These are phyloP conservation scores for Vicia faba DNA, from an alignment of 306 rosid species.

Conservation along the genomic window DNA sequence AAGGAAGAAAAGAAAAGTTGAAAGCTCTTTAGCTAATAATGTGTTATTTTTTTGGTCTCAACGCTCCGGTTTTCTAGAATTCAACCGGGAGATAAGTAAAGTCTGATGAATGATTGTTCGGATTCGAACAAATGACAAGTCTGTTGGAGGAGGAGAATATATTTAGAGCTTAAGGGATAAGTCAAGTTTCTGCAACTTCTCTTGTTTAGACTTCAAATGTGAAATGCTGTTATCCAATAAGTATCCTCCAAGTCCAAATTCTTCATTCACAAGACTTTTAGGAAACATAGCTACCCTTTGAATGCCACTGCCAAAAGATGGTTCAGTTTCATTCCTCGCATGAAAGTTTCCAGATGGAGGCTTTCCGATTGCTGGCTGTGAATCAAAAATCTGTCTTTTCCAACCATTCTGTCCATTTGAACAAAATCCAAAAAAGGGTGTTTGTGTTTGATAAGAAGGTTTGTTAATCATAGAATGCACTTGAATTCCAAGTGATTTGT, in stretches of 20 bases:
- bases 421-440: constrained; percentile 41
- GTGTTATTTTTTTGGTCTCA: background rate
- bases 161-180: constrained; percentile 85
- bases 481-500: constrained; percentile 82
- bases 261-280: constrained; percentile 35
- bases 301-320: constrained; percentile 44
- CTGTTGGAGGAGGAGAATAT: background rate
- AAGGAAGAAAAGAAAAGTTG: constrained; percentile 17
- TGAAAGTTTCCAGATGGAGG: constrained; percentile 37
- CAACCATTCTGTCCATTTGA: constrained; percentile 51
- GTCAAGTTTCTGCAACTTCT: constrained; percentile 82
- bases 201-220: constrained; percentile 49
- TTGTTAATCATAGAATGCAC: constrained; percentile 79
- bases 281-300: constrained; percentile 57
- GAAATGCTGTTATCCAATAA: constrained; percentile 38
- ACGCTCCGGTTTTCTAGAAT: background rate
- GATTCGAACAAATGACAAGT: background rate
- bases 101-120: background rate
- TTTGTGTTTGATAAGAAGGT: constrained; percentile 49
- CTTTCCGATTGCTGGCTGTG: constrained; percentile 47
- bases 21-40: constrained; percentile 31
- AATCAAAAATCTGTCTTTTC: constrained; percentile 47
- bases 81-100: background rate
- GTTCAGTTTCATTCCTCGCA: constrained; percentile 39
- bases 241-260: constrained; percentile 38